Evolutionary conservation across 306 rosid species (phyloP).

Genomic region (Malus orientalis): DNA sequence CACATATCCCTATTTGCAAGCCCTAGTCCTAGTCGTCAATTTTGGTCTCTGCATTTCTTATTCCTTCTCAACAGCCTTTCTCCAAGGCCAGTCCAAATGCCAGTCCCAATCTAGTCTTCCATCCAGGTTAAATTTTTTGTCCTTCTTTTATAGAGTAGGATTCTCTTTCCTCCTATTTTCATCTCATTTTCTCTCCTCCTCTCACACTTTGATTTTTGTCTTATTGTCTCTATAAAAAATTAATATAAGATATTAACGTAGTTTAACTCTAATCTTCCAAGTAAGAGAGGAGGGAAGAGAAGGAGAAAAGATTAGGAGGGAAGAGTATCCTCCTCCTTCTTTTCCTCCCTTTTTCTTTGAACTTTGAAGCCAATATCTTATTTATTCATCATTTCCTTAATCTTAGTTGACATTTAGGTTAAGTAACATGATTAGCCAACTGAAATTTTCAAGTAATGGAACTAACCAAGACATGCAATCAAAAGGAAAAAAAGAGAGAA

Average conservation of each 20-base stretch:
- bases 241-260: too few species aligned
- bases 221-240: too few species aligned
- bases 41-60: constrained; percentile 31
- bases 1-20: constrained; percentile 49
- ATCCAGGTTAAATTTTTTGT: background rate
- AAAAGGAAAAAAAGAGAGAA: background rate
- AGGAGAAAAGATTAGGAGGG: too few species aligned
- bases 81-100: background rate
- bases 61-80: constrained; percentile 7
- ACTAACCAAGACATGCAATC: background rate
- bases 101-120: background rate
- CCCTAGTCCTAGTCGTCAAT: constrained; percentile 37
- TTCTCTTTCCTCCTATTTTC: too few species aligned
- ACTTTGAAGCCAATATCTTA: background rate
- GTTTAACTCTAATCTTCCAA: too few species aligned
- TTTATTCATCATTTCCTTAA: background rate
- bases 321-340: background rate
- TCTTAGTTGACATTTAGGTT: background rate
- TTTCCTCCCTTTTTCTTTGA: background rate
- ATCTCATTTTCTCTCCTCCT: fast-evolving
- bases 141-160: too few species aligned
- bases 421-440: background rate
- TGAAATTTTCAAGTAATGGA: background rate
- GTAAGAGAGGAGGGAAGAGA: too few species aligned
- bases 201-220: too few species aligned